Conservation (phyloP, 2,329 filamentous ascomycete genomes). For the Colletotrichum nymphaeae region DNA sequence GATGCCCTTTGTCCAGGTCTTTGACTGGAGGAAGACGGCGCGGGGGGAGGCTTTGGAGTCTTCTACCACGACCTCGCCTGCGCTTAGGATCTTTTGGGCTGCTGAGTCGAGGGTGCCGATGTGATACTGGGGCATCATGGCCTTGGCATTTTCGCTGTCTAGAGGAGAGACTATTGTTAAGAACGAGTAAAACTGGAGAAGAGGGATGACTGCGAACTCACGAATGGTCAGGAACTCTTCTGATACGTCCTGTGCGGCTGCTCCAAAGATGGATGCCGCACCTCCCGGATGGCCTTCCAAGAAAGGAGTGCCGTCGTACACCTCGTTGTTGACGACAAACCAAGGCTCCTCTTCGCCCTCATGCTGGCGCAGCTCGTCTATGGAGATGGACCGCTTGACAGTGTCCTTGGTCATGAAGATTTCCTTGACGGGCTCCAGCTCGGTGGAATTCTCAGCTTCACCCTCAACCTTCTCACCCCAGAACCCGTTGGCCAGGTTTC, state of each 20-base stretch:
- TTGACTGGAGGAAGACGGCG: conserved; percentile 76
- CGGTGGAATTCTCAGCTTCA: conserved; percentile 53
- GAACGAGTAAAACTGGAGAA: neutral
- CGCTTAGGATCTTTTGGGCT: conserved; percentile 63
- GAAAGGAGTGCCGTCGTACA: conserved; percentile 88
- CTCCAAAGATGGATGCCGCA: conserved; percentile 83
- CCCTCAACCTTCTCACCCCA: conserved; percentile 82
- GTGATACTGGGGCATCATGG: conserved; percentile 89
- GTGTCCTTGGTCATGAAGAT: conserved; percentile 82
- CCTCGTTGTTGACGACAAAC: conserved; percentile 90
- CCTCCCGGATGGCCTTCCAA: conserved; percentile 87
- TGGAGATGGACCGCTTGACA: conserved; percentile 70
- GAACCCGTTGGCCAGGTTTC: conserved; percentile 82
- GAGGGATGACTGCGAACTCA: conserved; percentile 58
- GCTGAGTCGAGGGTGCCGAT: conserved; percentile 79
- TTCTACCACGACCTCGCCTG: conserved; percentile 51
- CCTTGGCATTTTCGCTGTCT: conserved; percentile 93
- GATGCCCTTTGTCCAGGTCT: conserved; percentile 78
- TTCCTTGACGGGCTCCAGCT: conserved; percentile 68
- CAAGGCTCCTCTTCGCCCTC: conserved; percentile 75
- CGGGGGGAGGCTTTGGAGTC: conserved; percentile 52
- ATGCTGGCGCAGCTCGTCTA: conserved; percentile 79
- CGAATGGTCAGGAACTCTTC: conserved; percentile 95
- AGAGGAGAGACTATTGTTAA: conserved; percentile 14
- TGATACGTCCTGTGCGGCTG: conserved; percentile 83